These are phyloP conservation scores for Rosa persica DNA, from an alignment of 306 rosid genomes.

Conservation along the genomic window DNA sequence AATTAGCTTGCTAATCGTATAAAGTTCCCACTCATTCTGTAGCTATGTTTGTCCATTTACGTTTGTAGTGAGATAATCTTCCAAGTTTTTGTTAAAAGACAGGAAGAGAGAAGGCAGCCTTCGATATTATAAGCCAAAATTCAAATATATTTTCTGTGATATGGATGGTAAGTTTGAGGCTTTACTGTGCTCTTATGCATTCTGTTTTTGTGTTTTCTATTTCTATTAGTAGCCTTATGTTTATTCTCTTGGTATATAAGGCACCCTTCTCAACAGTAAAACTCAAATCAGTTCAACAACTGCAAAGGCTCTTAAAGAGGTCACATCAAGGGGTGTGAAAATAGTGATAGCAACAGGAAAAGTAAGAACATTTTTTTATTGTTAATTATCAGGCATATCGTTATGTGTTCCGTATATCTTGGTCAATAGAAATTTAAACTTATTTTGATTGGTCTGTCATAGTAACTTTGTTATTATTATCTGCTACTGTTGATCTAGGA, in stretches of 20 bases:
- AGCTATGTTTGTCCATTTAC: conserved; percentile 15
- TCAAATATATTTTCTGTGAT: conserved; percentile 86
- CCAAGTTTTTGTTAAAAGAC: conserved; percentile 74
- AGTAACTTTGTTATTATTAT: neutral
- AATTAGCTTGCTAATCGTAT: neutral
- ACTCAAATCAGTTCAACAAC: conserved; percentile 66
- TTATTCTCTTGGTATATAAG: conserved; percentile 36
- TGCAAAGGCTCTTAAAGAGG: conserved; percentile 75
- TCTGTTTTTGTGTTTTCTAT: conserved; percentile 21
- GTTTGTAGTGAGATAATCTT: conserved; percentile 48
- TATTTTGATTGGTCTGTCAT: neutral
- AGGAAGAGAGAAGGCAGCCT: conserved; percentile 92
- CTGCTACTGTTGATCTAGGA: conserved; percentile 13
- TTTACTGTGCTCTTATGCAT: neutral
- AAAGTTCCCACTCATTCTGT: conserved; percentile 19
- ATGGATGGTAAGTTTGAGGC: conserved; percentile 78
- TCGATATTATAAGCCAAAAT: conserved; percentile 90
- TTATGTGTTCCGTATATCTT: conserved; percentile 1
- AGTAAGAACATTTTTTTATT: conserved; percentile 45
- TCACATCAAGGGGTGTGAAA: conserved; percentile 76
- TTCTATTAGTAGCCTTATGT: conserved; percentile 15
- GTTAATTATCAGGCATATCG: conserved; percentile 5
- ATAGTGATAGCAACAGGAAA: conserved; percentile 97
- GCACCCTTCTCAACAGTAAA: conserved; percentile 88
- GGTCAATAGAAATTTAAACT: neutral